Conservation (phyloP, 805 yeast genomes). For the Pichia eremophila region DNA sequence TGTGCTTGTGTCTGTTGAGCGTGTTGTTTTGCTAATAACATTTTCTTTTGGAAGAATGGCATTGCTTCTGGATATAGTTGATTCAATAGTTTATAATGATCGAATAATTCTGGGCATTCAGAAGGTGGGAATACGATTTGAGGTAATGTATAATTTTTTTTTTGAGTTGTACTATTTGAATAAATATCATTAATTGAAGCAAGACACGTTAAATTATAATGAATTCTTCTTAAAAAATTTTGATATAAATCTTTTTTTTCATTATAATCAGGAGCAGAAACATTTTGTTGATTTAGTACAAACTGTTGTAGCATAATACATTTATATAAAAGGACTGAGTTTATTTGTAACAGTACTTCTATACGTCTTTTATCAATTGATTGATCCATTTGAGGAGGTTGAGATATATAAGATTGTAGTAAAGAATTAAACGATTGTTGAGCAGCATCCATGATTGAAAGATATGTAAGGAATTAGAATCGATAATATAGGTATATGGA, state of each 20-base stretch:
- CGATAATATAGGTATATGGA: too few relatives aligned
- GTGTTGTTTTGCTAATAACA: constrained; percentile 21
- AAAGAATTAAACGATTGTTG: constrained; percentile 13
- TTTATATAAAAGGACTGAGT: constrained; percentile 25
- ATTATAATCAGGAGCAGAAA: constrained; percentile 14
- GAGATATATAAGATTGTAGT: constrained; percentile 21
- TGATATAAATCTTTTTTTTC: constrained; percentile 25
- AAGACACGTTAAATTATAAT: constrained; percentile 27
- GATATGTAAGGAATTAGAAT: too few relatives aligned
- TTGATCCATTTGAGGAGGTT: constrained; percentile 20
- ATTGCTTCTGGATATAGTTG: constrained; percentile 44
- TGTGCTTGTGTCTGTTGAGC: constrained; percentile 10
- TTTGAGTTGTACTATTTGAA: constrained; percentile 18
- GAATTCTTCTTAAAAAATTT: constrained; percentile 28
- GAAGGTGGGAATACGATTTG: constrained; percentile 45
- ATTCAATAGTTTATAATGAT: constrained; percentile 30
- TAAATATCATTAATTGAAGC: constrained; percentile 31
- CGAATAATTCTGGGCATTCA: constrained; percentile 44
- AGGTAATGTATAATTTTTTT: constrained; percentile 30
- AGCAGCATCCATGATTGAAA: constrained; percentile 2
- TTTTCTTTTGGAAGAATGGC: constrained; percentile 21
- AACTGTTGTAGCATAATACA: constrained; percentile 24
- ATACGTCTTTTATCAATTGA: constrained; percentile 27
- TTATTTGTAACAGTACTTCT: constrained; percentile 27
- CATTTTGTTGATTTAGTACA: constrained; percentile 16